Evolutionary conservation across 1,284 basidiomycete species (phyloP), one percentile per base, ranked within the genome.

Genomic region (Xerocomus amazonicus): DNA sequence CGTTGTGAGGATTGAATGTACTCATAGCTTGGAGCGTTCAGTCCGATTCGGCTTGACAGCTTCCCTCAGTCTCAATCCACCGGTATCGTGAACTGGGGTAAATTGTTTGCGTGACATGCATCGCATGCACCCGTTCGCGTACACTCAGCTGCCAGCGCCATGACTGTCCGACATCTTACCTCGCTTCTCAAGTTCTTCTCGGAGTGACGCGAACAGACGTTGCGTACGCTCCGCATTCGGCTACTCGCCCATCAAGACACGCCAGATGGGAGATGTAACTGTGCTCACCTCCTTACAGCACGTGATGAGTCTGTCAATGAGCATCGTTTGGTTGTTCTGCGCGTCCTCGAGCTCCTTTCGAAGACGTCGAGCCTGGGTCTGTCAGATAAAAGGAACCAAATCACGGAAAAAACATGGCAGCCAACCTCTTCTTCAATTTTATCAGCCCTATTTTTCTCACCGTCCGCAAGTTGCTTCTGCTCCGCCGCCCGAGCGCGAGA

Each of bases 401-500:
- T 23, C 29, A 35, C 52, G 49, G 48, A 52, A 64, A 58, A 68
- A 47, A 46, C 9, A 16, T 26, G 14, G 45, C 61, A 17, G 52
- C 70, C 40, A 51, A 85, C 87, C 77, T 89, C 85, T 55, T 87
- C 83, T 40, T 89, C 85, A 23, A 73, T 70, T 62, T 77, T 86
- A 51, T 83, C 81, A n/a, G 80, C 79, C 47, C 83, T 77, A 46
- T 60, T 55, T 63, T 82, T 85, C 65, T 90, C 87, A 32, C 79
- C 78, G 45, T 90, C 85, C 12, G 82, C 81, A 34, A 90, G 73
- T 59, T 90, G 85, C 62, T 84, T 87, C 66, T 90, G 87, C 59
- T 91, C 89, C 9, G 88, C 85, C 17, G 87, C 84, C 65, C 89
- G 81, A 40, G 89, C 90, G 31, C 87, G 80, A 43, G 89, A 89